phyloP scores from a whole-genome alignment of 108 stramenopile species.

The Cyclotella atomus region DNA sequence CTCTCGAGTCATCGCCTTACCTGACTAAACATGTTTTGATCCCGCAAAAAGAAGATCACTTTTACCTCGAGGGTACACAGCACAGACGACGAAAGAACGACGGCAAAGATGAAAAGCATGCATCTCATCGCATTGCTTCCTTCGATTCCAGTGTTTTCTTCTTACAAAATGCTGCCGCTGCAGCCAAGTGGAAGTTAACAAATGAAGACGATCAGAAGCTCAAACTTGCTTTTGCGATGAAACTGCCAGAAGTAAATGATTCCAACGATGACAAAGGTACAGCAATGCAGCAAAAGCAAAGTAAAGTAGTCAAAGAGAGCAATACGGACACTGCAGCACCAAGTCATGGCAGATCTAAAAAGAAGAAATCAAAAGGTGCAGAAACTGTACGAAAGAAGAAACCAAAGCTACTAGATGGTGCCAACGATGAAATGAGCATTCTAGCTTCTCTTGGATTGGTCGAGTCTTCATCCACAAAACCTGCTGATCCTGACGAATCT shows the following conservation, averaged over 20 bases:
- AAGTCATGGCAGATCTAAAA: not conserved
- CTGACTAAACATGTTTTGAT: constrained; percentile 66
- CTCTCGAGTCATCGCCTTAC: constrained; percentile 54
- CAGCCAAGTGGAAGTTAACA: constrained; percentile 54
- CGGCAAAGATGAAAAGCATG: constrained; percentile 26
- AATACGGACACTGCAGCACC: constrained; percentile 16
- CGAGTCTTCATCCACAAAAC: not conserved
- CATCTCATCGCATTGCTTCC: constrained; percentile 70
- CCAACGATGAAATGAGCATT: too few species aligned
- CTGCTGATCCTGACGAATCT: not conserved
- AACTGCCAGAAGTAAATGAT: not conserved
- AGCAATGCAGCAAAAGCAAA: not conserved
- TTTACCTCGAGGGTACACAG: constrained; percentile 85
- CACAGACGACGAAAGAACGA: constrained; percentile 49
- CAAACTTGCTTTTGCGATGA: constrained; percentile 56
- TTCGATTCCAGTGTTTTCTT: constrained; percentile 88
- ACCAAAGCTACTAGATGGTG: too few species aligned
- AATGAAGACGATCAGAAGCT: constrained; percentile 40
- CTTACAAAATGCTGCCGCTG: constrained; percentile 72
- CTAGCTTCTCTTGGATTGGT: too few species aligned
- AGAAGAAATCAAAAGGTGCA: not conserved
- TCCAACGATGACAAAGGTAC: not conserved
- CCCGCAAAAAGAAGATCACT: constrained; percentile 62
- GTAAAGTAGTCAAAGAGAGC: constrained; percentile 13
- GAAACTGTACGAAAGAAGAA: too few species aligned